Base-by-base conservation (phyloP, 2,329 filamentous ascomycete genomes). In the Aspergillus flavus region DNA sequence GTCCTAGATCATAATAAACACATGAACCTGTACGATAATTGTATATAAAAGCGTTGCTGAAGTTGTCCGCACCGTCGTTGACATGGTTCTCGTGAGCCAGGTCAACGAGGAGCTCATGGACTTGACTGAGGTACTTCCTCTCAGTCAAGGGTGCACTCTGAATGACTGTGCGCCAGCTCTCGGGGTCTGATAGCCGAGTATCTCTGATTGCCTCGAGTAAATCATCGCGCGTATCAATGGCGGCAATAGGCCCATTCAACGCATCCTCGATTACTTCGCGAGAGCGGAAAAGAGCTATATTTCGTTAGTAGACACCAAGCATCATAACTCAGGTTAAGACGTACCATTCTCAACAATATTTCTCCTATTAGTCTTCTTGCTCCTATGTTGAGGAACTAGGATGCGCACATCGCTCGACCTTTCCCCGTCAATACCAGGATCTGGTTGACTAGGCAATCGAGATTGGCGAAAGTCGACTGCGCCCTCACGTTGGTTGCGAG, bases 301-400 rank as follows among this genome's bases (percentile, higher is more conserved):
- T 12, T 68, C 63, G 57, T 74, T 65, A 66, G 66, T 66, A 45
- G 60, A 32, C 19, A 19, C 19, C 16, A 16, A 21, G 23, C 23
- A 23, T 39, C 14, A 50, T n/a, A 16, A 28, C 2, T 43, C 45
- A 19, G 5, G 83, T 83, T 81, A 84, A 61, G 74, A 76, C 78
- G 87, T 87, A 65, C 90, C 90, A 68, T 94, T 91, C 75, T 96
- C 92, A 55, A 97, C 89, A 57, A 98, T 93, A 32, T 89, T 89
- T 73, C 89, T 89, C 59, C 94, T 89, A 78, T 97, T 97, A 66
- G 91, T 91, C 81, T 97, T 98, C 79, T 97, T 97, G 77, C 89
- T 93, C 71, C 90, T 89, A 57, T 93, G 94, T 62, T 92, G 90
- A 1, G 91, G 88, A 6, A 93, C 86, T 4, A 97, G 84, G n/a